Evolutionary conservation across 768 basidiomycete species (phyloP).

Genomic region (Leucosporidium creatinivorum): DNA sequence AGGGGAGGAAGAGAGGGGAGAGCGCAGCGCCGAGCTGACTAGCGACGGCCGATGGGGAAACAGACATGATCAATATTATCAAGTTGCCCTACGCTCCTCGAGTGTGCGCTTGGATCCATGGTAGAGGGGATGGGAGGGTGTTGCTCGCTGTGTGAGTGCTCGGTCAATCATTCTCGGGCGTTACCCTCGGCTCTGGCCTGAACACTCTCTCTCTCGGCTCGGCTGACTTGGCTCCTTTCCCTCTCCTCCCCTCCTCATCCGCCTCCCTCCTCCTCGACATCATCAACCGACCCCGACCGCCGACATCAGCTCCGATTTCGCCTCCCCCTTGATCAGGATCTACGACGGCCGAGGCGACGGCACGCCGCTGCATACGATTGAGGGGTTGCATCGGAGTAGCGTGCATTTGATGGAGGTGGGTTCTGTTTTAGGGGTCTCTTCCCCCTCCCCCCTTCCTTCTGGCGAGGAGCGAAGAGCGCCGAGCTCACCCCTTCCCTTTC

Average conservation of each 20-base stretch:
- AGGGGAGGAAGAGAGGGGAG: no score
- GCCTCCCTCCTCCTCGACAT: not conserved
- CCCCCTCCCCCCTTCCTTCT: not conserved
- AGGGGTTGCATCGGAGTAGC: slow-evolving; percentile 72
- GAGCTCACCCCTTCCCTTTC: not conserved
- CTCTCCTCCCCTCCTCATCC: not conserved
- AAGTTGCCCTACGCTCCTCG: slow-evolving; percentile 78
- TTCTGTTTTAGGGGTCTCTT: slow-evolving; percentile 8
- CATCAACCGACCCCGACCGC: no score
- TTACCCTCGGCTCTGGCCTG: not conserved
- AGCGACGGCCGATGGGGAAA: no score
- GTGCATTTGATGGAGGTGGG: slow-evolving; percentile 85
- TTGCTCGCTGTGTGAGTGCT: slow-evolving; percentile 76
- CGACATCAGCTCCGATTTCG: slow-evolving; percentile 63
- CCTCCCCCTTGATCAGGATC: slow-evolving; percentile 66
- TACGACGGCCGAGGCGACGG: slow-evolving; percentile 89
- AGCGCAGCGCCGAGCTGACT: not conserved
- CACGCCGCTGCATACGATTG: slow-evolving; percentile 65
- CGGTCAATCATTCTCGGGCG: not conserved
- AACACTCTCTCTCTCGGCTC: not conserved
- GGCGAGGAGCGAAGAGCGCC: no score
- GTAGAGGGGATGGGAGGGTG: slow-evolving; percentile 74
- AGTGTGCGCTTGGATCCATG: slow-evolving; percentile 92
- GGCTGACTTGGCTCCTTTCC: no score
- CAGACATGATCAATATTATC: slow-evolving; percentile 99